These are phyloP conservation scores for Colletotrichum sp. DNA, from an alignment of 2,329 filamentous ascomycete species.

Conservation along the genomic window DNA sequence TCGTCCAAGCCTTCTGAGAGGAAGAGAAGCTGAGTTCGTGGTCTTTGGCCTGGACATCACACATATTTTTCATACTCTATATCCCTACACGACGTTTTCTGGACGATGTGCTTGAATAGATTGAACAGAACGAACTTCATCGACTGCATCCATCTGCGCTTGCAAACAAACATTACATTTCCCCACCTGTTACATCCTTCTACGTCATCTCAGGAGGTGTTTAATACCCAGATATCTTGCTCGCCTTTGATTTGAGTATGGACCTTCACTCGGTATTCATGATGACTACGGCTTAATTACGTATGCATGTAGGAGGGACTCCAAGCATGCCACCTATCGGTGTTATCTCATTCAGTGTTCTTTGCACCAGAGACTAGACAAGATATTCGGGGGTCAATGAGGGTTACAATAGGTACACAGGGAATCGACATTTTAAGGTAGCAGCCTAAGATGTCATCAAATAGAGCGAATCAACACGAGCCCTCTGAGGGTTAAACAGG, in stretches of 20 bases:
- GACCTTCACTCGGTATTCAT: background rate
- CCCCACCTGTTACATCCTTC: background rate
- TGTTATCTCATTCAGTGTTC: constrained; percentile 9
- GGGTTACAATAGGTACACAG: constrained; percentile 27
- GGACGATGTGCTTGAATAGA: background rate
- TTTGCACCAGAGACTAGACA: constrained; percentile 24
- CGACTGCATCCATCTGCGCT: background rate
- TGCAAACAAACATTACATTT: background rate
- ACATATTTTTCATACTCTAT: background rate
- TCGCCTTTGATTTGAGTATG: background rate
- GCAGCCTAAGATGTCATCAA: constrained; percentile 34
- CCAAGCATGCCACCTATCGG: too few species aligned
- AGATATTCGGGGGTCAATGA: constrained; percentile 26
- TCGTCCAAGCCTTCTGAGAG: background rate
- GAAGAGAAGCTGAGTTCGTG: background rate
- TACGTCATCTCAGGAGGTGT: background rate
- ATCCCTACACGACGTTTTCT: background rate
- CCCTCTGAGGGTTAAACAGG: constrained; percentile 30
- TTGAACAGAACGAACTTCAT: background rate
- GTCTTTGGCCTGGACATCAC: background rate
- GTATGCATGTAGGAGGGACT: background rate
- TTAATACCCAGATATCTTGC: background rate
- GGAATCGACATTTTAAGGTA: constrained; percentile 30
- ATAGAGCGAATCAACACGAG: constrained; percentile 31
- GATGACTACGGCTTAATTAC: background rate